Evolutionary conservation across 208 protist species (phyloP), one percentile per base, ranked within the genome.

Genomic region (Wallacemonas sp.): DNA sequence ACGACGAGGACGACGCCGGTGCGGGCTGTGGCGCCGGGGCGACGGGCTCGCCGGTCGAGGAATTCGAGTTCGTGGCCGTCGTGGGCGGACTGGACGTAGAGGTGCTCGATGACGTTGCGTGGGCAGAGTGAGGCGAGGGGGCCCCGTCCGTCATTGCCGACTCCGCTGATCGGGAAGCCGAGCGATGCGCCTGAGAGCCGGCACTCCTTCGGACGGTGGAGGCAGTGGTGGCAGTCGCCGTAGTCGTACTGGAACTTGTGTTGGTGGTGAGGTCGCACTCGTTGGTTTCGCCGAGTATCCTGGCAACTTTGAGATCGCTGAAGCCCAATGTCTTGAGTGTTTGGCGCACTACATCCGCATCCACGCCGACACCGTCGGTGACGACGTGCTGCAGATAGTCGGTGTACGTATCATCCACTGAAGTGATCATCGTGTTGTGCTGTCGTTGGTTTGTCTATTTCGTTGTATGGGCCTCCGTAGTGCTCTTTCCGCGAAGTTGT

Each of bases 251-350:
- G n/a, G 42, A 50, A 22, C n/a, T 55, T 32, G 29, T 70, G 26
- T 20, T 66, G 28, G 54, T 33, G 3, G 64, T 50, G 31, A 23
- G 38, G 31, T 33, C 3, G 39, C 57, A 45, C 20, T 7, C 7
- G 4, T 10, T 28, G 10, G 57, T 49, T 22, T 84, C 72, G n/a
- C 85, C 86, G 39, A 92, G 70, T 28, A 92, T 85, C 12, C 72
- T 54, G 26, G 70, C 71, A 16, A 92, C 61, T 2, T 29, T 72
- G 3, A 11, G 38, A 14, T 70, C 68, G 61, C 74, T 63, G 52
- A 82, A 82, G 46, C 82, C 86, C 8, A 92, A 64, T 26, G 72
- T 74, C 20, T 50, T 38, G 32, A 92, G 74, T 14, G 82, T 82
- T n/a, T 70, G 55, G 2, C 68, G 77, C 45, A 92, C 82, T n/a